Base-by-base conservation (phyloP, 2,329 filamentous ascomycete species). In the Colletotrichum aenigma region DNA sequence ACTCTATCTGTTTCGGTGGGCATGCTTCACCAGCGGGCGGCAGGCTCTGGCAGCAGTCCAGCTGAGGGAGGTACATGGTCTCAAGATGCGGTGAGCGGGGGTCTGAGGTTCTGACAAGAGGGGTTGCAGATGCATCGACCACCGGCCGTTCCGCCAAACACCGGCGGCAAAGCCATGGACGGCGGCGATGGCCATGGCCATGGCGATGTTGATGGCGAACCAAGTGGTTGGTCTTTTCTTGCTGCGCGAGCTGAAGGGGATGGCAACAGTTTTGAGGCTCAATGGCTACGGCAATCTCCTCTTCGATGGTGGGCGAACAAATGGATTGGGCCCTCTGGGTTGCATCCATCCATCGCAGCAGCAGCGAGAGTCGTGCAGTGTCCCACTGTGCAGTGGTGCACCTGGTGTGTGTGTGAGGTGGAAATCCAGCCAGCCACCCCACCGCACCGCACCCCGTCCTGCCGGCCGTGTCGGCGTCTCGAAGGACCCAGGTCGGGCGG, bases 391-490 rank as follows among this genome's bases (percentile, higher is more conserved):
- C 36, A 43, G 36, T 18, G 36, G 16, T 43, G 38, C n/a, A 18
- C 18, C 1, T 43, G 38, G 38, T 43, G 38, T 48, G 43, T 48
- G 43, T 21, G n/a, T 21, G 43, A 58, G 21, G 55, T 58, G 55
- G 58, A 24, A 32, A n/a, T 61, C 26, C 60, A 64, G 55, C 66
- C 71, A 74, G 66, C 71, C 70, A 70, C 70, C 30, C 36, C 64
- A 56, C 26, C 28, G 30, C 66, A 66, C 34, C 43, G 6, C 18
- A 30, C 18, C 43, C 64, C 38, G 52, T 43, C 58, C 32, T 67
- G 68, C 68, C 72, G 72, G 72, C 61, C 68, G 55, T 71, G 52
- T 75, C 73, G 73, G 70, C 62, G 38, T 67, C 52, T 67, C 28
- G 34, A 64, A 56, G 58, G 30, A 43, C 56, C 61, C 55, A 48